Base-by-base conservation (phyloP, 1,139 yeast species). In the Sugiyamaella castrensis region DNA sequence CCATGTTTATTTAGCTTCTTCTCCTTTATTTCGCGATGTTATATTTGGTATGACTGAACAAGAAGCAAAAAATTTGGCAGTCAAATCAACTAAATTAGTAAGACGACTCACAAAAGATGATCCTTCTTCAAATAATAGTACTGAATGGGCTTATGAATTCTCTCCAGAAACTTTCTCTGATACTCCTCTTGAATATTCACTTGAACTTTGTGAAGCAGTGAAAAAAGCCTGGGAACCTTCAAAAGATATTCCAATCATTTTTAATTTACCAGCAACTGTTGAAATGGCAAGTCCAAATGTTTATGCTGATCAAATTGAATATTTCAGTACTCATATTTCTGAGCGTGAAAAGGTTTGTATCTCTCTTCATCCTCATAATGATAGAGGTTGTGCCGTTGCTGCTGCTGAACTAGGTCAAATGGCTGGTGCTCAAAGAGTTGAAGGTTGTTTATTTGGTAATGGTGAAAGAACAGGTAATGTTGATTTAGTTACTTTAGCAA, bases 391-490 rank as follows among this genome's bases (percentile, higher is more conserved):
- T 70, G 97, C 95, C 52, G 98, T 92, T 40, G 98, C 98, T 13
- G 98, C 98, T 19, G 84, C 97, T 11, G 98, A 92, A 71, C 77
- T 92, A 53, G 98, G 95, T 52, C 79, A 87, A 55, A 69, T 92
- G 70, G 98, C 96, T 3, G 98, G 98, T 58, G 98, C 96, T 40
- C 96, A 92, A 70, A 82, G 98, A 71, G 94, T 92, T 36, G 98
- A 92, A 72, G 98, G 98, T 46, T 92, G 98, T 74, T 74, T 92
- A 53, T 92, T 92, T 63, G 98, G 98, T 59, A 92, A 91, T 68
- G 98, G 98, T 67, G 98, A 92, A 76, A 83, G 98, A 72, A 92
- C 98, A 28, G 98, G 98, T 67, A 92, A 92, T 68, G 98, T 92
- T 56, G 98, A 92, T 69, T 74, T 92, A 52, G 95, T 91, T 47